phyloP scores from a whole-genome alignment of 139 green algal genomes.

The Picochlorum sp. region DNA sequence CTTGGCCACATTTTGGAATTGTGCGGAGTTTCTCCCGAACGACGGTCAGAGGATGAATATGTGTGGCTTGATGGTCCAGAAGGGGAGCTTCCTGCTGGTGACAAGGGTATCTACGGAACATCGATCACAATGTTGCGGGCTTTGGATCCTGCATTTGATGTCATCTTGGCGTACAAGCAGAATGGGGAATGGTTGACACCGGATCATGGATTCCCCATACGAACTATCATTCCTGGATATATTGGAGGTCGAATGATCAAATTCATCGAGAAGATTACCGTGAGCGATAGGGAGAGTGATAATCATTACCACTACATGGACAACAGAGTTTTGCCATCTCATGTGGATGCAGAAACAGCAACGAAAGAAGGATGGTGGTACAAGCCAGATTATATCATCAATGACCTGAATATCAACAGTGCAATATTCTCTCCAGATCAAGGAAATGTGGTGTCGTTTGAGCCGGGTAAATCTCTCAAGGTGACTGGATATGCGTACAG shows the following conservation, averaged over 20 bases:
- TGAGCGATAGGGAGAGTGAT: constrained; percentile 54
- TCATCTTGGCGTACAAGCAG: constrained; percentile 70
- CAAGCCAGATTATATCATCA: constrained; percentile 98
- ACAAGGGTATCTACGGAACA: constrained; percentile 54
- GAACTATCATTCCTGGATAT: constrained; percentile 71
- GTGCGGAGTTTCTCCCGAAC: constrained; percentile 36
- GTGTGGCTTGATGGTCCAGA: constrained; percentile 70
- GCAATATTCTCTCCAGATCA: constrained; percentile 78
- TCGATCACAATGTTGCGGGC: constrained; percentile 42
- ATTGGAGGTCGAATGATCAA: constrained; percentile 62
- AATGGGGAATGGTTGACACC: constrained; percentile 58
- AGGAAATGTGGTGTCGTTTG: constrained; percentile 74
- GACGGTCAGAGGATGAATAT: constrained; percentile 30
- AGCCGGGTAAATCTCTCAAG: constrained; percentile 39
- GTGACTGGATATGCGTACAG: constrained; percentile 80
- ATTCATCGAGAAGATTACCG: constrained; percentile 70
- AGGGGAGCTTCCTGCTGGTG: constrained; percentile 74
- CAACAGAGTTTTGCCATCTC: constrained; percentile 90
- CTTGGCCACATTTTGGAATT: constrained; percentile 72
- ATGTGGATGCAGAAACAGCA: constrained; percentile 84
- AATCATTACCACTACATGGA: constrained; percentile 98
- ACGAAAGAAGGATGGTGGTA: constrained; percentile 90
- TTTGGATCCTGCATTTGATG: constrained; percentile 54
- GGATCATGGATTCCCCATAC: constrained; percentile 70
- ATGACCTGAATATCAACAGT: constrained; percentile 96